A percentile compares a stretch with the other conserved stretches of the same genome.
Conservation (phyloP, 1,284 basidiomycete species). For the Pterulicium gracile region DNA sequence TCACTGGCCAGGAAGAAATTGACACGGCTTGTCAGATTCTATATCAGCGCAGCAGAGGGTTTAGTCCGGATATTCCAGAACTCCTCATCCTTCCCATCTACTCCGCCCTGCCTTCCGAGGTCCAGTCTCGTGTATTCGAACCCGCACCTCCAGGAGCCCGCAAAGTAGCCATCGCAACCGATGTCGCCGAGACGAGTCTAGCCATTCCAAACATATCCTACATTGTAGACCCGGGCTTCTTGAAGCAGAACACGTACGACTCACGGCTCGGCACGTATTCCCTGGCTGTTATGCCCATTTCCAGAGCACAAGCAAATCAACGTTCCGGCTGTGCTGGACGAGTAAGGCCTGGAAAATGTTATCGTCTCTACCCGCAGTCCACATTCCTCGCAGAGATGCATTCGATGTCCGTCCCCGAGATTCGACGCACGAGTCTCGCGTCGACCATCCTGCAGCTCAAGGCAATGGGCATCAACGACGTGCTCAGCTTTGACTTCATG, state of each 20-base stretch:
- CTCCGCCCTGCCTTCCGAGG: slow-evolving; percentile 94
- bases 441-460: slow-evolving; percentile 93
- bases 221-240: slow-evolving; percentile 97
- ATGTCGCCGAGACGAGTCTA: slow-evolving; percentile 97
- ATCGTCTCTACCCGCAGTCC: slow-evolving; percentile 63
- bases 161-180: slow-evolving; percentile 97
- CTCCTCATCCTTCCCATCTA: slow-evolving; percentile 96
- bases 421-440: slow-evolving; percentile 91
- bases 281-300: slow-evolving; percentile 97
- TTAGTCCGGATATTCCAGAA: slow-evolving; percentile 95
- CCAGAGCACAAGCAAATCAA: slow-evolving; percentile 95
- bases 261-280: slow-evolving; percentile 98
- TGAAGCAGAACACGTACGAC: slow-evolving; percentile 98
- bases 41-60: slow-evolving; percentile 95
- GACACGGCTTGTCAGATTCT: slow-evolving; percentile 96
- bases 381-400: slow-evolving; percentile 87
- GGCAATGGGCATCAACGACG: slow-evolving; percentile 98
- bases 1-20: slow-evolving; percentile 98
- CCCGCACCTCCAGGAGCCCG: slow-evolving; percentile 95
- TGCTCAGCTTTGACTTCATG: slow-evolving; percentile 99
- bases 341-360: slow-evolving; percentile 97
- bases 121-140: slow-evolving; percentile 96
- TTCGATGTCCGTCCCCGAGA: slow-evolving; percentile 96
- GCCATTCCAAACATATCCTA: slow-evolving; percentile 99
- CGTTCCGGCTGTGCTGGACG: slow-evolving; percentile 93